Evolutionary conservation across 208 protist genomes (phyloP).

Genomic region (Trypanosomatidae sp.): DNA sequence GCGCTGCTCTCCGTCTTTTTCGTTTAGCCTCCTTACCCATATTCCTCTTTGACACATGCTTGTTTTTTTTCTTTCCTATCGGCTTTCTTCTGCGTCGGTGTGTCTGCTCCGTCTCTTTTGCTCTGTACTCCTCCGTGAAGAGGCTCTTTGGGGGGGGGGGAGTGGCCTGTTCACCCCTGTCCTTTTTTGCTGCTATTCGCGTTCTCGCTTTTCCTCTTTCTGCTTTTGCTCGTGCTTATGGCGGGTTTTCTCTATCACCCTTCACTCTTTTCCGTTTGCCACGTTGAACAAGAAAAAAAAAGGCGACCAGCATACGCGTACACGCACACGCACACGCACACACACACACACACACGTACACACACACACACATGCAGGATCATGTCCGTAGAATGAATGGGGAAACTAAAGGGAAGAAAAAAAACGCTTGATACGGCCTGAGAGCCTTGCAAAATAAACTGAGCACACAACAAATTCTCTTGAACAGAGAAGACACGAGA

Average conservation of each 20-base stretch:
- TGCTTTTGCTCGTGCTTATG: neutral
- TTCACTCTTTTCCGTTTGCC: constrained; percentile 9
- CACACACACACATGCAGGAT: neutral
- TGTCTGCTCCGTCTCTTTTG: neutral
- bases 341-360: constrained; percentile 1
- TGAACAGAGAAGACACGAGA: constrained; percentile 2
- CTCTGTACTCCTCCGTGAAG: neutral
- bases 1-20: neutral
- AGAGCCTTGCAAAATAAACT: neutral
- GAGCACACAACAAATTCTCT: neutral
- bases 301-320: neutral
- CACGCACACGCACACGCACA: constrained; percentile 3
- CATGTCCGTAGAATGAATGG: neutral
- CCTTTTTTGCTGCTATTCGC: neutral
- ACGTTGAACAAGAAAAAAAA: neutral
- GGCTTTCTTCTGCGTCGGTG: neutral
- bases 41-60: constrained; percentile 2
- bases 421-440: neutral
- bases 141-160: neutral
- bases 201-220: neutral
- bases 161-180: too few species aligned
- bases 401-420: neutral
- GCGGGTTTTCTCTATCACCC: neutral
- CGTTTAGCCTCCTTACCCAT: constrained; percentile 3
- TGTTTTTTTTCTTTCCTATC: neutral